A percentile compares a stretch with the other conserved stretches of the same genome.
These are phyloP conservation scores for Perkinsus chesapeaki DNA, from an alignment of 169 alveolate species.

Conservation along the genomic window DNA sequence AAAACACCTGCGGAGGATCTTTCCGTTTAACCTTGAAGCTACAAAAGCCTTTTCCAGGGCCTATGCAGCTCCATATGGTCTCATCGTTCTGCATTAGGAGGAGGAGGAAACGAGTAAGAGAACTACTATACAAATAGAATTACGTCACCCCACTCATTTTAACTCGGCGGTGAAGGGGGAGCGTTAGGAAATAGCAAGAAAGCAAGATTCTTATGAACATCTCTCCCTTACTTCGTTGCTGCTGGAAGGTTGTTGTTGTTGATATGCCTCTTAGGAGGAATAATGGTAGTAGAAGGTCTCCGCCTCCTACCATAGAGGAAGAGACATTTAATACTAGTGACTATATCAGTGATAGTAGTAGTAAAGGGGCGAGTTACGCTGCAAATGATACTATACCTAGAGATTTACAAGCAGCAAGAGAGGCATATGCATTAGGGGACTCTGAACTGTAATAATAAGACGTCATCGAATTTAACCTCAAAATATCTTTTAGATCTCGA, in stretches of 20 bases:
- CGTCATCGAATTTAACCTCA: background rate
- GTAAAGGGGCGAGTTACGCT: background rate
- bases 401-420: background rate
- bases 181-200: background rate
- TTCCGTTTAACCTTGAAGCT: background rate
- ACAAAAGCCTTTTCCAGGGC: background rate
- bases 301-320: background rate
- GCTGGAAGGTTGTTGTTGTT: too few relatives aligned
- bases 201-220: background rate
- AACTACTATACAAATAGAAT: background rate
- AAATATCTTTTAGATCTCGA: background rate
- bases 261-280: too few relatives aligned
- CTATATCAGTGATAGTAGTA: background rate
- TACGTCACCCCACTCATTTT: too few relatives aligned
- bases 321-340: background rate
- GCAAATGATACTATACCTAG: background rate
- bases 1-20: constrained; percentile 26
- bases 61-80: background rate
- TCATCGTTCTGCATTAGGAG: background rate
- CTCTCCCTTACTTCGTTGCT: too few relatives aligned
- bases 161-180: too few relatives aligned
- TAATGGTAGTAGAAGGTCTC: too few relatives aligned
- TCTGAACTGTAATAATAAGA: background rate
- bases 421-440: background rate
- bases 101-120: background rate